phyloP scores from a whole-genome alignment of 352 stramenopile genomes.

The Pythium brachiatum region DNA sequence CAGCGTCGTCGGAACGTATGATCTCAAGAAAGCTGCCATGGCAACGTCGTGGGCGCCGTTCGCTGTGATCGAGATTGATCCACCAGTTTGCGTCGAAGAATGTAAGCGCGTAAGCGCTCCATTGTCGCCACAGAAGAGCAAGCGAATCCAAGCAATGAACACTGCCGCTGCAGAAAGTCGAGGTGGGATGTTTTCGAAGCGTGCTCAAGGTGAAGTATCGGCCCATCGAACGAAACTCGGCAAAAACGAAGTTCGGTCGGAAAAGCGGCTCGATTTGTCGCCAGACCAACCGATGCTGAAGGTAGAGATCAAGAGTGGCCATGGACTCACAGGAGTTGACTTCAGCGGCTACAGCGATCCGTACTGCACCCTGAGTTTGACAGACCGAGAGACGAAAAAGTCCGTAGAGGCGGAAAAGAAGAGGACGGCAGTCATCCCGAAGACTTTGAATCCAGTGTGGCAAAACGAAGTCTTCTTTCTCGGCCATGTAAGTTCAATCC shows the following conservation, averaged over 20 bases:
- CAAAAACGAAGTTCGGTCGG: constrained; percentile 61
- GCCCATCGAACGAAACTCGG: constrained; percentile 44
- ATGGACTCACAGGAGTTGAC: constrained; percentile 55
- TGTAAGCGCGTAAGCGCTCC: constrained; percentile 44
- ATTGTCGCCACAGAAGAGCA: constrained; percentile 48
- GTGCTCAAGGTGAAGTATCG: constrained; percentile 55
- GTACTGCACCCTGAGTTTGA: constrained; percentile 67
- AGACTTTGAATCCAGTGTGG: constrained; percentile 74
- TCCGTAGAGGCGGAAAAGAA: constrained; percentile 64
- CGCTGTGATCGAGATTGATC: constrained; percentile 61
- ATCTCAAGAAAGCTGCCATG: constrained; percentile 31
- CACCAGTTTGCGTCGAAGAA: constrained; percentile 50
- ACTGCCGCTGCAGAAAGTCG: constrained; percentile 36
- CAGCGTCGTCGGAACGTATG: constrained; percentile 38
- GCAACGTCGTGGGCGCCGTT: constrained; percentile 34
- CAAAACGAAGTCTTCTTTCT: constrained; percentile 59
- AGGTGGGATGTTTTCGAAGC: constrained; percentile 47
- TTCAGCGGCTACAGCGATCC: constrained; percentile 70
- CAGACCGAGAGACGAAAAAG: constrained; percentile 45
- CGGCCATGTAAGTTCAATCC: constrained; percentile 41
- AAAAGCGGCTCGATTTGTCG: constrained; percentile 33
- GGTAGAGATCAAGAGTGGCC: constrained; percentile 58
- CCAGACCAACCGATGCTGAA: constrained; percentile 38
- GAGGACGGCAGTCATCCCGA: constrained; percentile 57
- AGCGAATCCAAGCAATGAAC: constrained; percentile 36